Conservation (phyloP, 768 basidiomycete genomes). For the Dictyophora rubrovolvata region DNA sequence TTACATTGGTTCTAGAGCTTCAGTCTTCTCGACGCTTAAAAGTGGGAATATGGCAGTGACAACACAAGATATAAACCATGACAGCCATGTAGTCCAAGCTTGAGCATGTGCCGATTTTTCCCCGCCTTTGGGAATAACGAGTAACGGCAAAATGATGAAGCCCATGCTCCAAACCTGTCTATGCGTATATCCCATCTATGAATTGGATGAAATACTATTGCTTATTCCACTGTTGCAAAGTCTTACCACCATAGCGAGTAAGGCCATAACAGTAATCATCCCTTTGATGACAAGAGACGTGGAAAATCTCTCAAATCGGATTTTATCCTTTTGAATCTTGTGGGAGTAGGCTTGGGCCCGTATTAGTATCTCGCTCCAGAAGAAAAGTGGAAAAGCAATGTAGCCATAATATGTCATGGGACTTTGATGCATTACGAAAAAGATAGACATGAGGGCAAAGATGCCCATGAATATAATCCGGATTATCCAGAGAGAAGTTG, state of each 20-base stretch:
- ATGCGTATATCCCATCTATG: constrained; percentile 59
- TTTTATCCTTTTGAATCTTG: not conserved
- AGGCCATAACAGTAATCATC: constrained; percentile 28
- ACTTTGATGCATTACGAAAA: constrained; percentile 53
- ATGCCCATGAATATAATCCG: constrained; percentile 20
- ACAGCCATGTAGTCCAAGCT: not conserved
- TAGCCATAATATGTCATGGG: constrained; percentile 73
- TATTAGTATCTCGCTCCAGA: constrained; percentile 47
- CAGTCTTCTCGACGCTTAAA: constrained; percentile 61
- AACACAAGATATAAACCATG: constrained; percentile 44
- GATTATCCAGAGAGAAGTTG: constrained; percentile 5
- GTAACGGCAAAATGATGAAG: constrained; percentile 54
- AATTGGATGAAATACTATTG: not conserved
- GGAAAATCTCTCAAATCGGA: not conserved
- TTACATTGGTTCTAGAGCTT: constrained; percentile 52
- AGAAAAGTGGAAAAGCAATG: constrained; percentile 63
- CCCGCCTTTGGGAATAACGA: constrained; percentile 34
- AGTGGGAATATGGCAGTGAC: constrained; percentile 59
- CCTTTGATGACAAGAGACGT: constrained; percentile 18
- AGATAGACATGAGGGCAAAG: constrained; percentile 29
- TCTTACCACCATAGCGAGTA: constrained; percentile 70
- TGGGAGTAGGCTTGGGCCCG: not conserved
- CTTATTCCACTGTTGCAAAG: not conserved
- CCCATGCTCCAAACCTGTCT: constrained; percentile 66
- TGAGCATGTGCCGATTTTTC: constrained; percentile 20